phyloP scores from a whole-genome alignment of 2,329 filamentous ascomycete species.

The Byssoonygena ceratinophila region DNA sequence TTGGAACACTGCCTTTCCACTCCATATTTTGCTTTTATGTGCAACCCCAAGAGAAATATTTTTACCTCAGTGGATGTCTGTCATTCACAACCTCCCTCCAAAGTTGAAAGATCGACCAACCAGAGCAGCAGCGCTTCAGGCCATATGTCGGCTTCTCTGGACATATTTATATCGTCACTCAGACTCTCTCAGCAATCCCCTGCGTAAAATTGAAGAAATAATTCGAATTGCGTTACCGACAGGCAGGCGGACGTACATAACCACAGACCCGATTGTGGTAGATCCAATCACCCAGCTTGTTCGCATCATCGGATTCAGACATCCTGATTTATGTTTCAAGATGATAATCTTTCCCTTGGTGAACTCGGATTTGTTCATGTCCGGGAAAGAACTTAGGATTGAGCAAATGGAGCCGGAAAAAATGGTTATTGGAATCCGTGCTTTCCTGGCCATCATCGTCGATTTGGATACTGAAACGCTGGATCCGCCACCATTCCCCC shows the following conservation, averaged over 20 bases:
- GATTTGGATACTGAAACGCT: constrained; percentile 79
- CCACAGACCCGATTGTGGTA: constrained; percentile 70
- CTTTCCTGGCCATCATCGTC: constrained; percentile 84
- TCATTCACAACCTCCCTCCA: constrained; percentile 65
- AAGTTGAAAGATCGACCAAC: constrained; percentile 75
- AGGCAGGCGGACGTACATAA: constrained; percentile 68
- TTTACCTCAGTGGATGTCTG: constrained; percentile 71
- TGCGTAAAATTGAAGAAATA: constrained; percentile 80
- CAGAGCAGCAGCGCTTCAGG: constrained; percentile 70
- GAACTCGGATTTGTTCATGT: constrained; percentile 77
- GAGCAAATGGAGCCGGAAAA: constrained; percentile 92
- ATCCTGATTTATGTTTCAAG: constrained; percentile 87
- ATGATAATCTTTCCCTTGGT: constrained; percentile 90
- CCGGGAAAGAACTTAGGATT: constrained; percentile 66
- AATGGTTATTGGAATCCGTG: constrained; percentile 92
- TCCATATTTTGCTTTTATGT: constrained; percentile 78
- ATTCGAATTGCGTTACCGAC: constrained; percentile 72
- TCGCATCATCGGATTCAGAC: constrained; percentile 83
- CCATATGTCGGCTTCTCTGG: constrained; percentile 84
- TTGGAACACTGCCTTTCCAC: constrained; percentile 78
- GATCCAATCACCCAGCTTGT: constrained; percentile 91
- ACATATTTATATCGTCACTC: constrained; percentile 80
- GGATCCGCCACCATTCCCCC: constrained; percentile 71
- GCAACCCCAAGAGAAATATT: constrained; percentile 79
- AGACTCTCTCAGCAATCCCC: constrained; percentile 57